Base-by-base conservation (phyloP, 176 grass and related monocot species). In the Carex scoparia region DNA sequence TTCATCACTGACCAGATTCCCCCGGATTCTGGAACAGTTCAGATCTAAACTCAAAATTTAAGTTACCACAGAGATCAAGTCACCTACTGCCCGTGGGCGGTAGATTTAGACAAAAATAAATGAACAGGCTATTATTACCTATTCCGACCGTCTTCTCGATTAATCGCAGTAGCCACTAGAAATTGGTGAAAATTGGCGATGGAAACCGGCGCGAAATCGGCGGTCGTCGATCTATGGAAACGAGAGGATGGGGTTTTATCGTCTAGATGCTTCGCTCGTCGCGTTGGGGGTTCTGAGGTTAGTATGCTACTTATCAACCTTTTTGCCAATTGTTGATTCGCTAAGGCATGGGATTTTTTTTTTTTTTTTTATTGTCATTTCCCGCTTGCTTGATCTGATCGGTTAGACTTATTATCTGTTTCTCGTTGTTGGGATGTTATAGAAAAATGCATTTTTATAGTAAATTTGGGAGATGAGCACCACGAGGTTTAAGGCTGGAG, bases 201-300 rank as follows among this genome's bases (percentile, higher is more conserved):
- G 81, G 63, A 27, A 53, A 6, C 61, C 69, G 42, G 40, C 10
- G 31, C 62, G 37, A 83, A 40, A 51, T 66, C 73, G 73, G 82
- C 85, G 80, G 3, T 89, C 67, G 27, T 84, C 18, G 87, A 91
- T 42, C 86, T 97, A 31, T 90, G 82, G 65, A 85, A 88, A n/a
- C 95, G 92, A 4, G 95, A 97, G 88, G 85, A 89, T 40, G 92
- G 95, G 32, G 70, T 76, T 18, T 78, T 92, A 83, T 79, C 86
- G 32, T 91, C 91, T 19, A 82, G 84, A 66, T 84, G 79, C 87
- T 94, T 94, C 86, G 84, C 92, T 23, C 90, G 81, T 76, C 89
- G 89, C 67, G 67, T 92, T 30, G 89, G 77, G 28, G 92, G 84
- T 68, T 93, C 92, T 58, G 91, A 94, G 95, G 92, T 94, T 48